A percentile compares a stretch with the other conserved stretches of the same genome.
Conservation (phyloP, 163 green algal genomes). For the Scenedesmus sp. region DNA sequence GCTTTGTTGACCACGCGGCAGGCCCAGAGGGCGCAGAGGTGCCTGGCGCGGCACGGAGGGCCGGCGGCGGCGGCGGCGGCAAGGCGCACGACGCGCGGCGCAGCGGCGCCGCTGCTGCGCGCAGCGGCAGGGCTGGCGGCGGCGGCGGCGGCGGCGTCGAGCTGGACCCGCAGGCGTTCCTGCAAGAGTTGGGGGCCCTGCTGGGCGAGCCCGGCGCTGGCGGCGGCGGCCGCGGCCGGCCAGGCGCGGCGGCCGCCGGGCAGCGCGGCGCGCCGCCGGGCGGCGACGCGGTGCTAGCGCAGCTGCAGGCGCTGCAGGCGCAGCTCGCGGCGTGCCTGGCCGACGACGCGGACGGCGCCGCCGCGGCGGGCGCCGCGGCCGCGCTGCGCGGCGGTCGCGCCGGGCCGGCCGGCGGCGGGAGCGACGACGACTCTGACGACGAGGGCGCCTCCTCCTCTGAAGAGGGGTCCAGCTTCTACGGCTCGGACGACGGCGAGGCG, state of each 20-base stretch:
- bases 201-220: constrained; percentile 17
- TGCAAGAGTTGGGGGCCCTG: constrained; percentile 45
- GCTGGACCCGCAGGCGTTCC: constrained; percentile 43
- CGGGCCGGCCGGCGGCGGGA: too few species aligned
- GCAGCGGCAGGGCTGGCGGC: constrained; percentile 22
- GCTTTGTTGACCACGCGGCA: constrained; percentile 47
- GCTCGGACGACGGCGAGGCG: constrained; percentile 20
- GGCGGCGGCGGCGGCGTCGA: constrained; percentile 33
- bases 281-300: too few species aligned
- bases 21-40: constrained; percentile 52
- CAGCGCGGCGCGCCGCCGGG: too few species aligned
- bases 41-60: background rate
- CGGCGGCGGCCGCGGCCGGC: constrained; percentile 24
- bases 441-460: constrained; percentile 12
- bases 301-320: constrained; percentile 11
- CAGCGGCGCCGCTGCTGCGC: background rate
- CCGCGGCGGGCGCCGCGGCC: background rate
- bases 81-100: too few species aligned
- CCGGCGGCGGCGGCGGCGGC: constrained; percentile 4
- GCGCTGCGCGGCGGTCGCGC: too few species aligned
- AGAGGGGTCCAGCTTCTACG: constrained; percentile 41
- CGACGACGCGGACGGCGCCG: too few species aligned
- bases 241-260: constrained; percentile 1
- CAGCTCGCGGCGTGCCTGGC: constrained; percentile 19
- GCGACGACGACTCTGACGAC: constrained; percentile 3